Base-by-base conservation (phyloP, 371 early-diverging fungal species). In the Lichtheimia ornata region DNA sequence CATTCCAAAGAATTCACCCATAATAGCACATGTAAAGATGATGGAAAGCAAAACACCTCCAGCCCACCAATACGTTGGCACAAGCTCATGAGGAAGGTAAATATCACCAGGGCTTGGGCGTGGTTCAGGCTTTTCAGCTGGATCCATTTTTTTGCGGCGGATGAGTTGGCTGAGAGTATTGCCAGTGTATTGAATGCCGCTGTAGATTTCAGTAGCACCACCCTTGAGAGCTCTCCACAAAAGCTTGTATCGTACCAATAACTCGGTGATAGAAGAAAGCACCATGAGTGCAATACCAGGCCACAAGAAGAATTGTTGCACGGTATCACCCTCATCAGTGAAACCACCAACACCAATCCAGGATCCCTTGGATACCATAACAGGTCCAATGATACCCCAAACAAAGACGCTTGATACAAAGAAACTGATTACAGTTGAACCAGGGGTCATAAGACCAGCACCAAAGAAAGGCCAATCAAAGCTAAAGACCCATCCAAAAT, bases 211-310 rank as follows among this genome's bases (percentile, higher is more conserved):
- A 27, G 28, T 24, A 35, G n/a, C 27, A 18, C 53, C 53, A 27
- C 53, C 53, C 53, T 73, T 81, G 58, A 85, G 30, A 55, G 83
- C 85, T 59, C 74, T 73, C 83, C 80, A 82, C 41, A 89, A 69
- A 3, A 82, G 69, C 22, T 73, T 68, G 58, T 84, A 86, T 55
- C 81, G 81, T 24, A 74, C 65, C 55, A 74, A 67, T 18, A 89
- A 72, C 70, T 89, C 89, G 12, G 86, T 69, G 59, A 89, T 85
- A n/a, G 86, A 74, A 51, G 85, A 67, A 28, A 82, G 69, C 45
- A 87, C 77, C 88, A 91, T 88, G 42, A 90, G 72, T 5, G 84
- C 82, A 66, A 91, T 85, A 73, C 91, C 91, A n/a, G 89, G 88
- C 90, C 87, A 86, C 25, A 86, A 66, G 73, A 82, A 83, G 84